These are phyloP conservation scores for Neurospora intermedia DNA, from an alignment of 495 filamentous ascomycete genomes.

Conservation along the genomic window DNA sequence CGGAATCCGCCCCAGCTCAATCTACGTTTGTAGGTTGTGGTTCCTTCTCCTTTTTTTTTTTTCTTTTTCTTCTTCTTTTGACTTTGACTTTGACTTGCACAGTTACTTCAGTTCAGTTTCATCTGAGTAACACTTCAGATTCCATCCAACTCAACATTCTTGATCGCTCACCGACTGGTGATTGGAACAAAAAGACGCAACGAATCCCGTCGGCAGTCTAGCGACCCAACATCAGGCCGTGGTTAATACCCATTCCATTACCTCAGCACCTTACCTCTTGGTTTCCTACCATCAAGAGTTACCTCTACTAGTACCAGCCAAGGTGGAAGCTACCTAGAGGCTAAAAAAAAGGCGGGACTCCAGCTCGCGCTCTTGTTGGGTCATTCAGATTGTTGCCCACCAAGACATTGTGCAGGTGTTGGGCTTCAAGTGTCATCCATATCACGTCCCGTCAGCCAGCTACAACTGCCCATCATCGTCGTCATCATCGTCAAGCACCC, in stretches of 20 bases:
- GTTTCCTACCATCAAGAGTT: background rate
- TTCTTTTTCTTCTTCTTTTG: too few species aligned
- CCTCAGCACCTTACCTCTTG: background rate
- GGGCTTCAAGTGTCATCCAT: background rate
- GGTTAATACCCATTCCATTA: background rate
- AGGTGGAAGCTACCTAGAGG: background rate
- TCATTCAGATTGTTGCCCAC: background rate
- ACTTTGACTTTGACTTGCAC: background rate
- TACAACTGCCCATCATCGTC: background rate
- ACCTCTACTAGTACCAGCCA: background rate
- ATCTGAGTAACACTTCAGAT: background rate
- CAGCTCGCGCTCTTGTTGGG: background rate
- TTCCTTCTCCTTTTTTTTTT: constrained; percentile 2
- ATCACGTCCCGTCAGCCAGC: background rate
- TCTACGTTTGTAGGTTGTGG: constrained; percentile 1
- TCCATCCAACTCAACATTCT: background rate
- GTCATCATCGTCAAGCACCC: background rate
- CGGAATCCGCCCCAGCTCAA: constrained; percentile 1
- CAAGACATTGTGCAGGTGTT: background rate
- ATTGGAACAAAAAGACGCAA: background rate
- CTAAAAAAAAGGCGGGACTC: background rate
- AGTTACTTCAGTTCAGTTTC: background rate
- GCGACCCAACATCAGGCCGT: background rate
- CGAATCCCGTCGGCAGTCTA: background rate
- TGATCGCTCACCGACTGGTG: background rate